Base-by-base conservation (phyloP, 108 stramenopile genomes). In the Conticribra guillardii region DNA sequence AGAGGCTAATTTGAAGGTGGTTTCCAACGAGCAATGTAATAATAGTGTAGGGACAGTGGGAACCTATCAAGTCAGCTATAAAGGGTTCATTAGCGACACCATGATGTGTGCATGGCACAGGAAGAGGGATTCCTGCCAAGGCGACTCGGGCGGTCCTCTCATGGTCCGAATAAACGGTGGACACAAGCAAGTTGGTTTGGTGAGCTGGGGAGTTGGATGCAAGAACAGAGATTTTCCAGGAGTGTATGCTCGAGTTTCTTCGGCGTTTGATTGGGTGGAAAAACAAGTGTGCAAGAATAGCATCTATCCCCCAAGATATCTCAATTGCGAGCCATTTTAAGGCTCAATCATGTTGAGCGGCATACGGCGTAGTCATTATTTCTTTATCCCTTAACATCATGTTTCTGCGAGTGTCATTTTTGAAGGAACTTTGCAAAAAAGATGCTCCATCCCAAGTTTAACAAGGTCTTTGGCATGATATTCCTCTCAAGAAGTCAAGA, bases 141-240 rank as follows among this genome's bases (percentile, higher is more conserved):
- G 74, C 9, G 74, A 75, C 46, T 45, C 37, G 3, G 74, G 74
- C 11, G 74, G 74, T 17, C 74, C 68, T 11, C 33, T 69, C n/a
- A 46, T 75, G 17, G 24, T 48, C 1, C 30, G 29, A 17, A 53
- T 23, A 34, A 60, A 48, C 29, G 60, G 32, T 19, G 30, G 19
- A n/a, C 60, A 60, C 34, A 31, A 50, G 58, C 56, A 61, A 28
- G 74, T 75, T 21, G 74, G 74, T 4, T 30, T 75, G 19, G 74
- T 75, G 19, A 51, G 75, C 64, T 73, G 72, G 69, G 83, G 83
- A 22, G 33, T 80, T 14, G 70, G 76, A 7, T 85, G 81, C 33
- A 79, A 65, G 22, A 47, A 66, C 21, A n/a, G n/a, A n/a, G 67
- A 59, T 17, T 83, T 52, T 56, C 85, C 82, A 5, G 85, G 85